A percentile compares a stretch with the other conserved stretches of the same genome.
Conservation (phyloP, 106 monocot species). For the Posidonia australis region DNA sequence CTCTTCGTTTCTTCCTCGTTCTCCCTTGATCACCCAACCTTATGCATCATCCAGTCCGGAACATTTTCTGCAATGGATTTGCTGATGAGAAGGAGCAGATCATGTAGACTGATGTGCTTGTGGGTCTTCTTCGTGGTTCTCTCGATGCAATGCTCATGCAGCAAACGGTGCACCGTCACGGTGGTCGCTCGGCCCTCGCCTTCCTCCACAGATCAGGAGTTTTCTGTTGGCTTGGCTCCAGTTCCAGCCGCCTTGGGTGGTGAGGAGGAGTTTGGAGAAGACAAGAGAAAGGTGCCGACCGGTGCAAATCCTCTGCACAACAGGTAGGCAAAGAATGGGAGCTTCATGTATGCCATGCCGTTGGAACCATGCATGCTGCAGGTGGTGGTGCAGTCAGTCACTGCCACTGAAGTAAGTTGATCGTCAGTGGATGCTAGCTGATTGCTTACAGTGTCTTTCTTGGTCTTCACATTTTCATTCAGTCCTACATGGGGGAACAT, state of each 20-base stretch:
- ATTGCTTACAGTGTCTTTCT: no score
- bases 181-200: not conserved
- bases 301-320: conserved; percentile 12
- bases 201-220: not conserved
- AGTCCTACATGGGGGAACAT: no score
- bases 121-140: not conserved
- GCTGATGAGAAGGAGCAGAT: not conserved
- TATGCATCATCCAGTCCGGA: not conserved
- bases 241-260: not conserved
- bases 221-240: not conserved
- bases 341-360: no score
- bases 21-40: not conserved
- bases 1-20: not conserved
- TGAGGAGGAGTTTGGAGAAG: not conserved
- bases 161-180: not conserved
- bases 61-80: not conserved
- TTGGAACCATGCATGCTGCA: no score
- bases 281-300: conserved; percentile 3
- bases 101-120: not conserved
- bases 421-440: no score
- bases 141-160: not conserved
- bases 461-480: no score
- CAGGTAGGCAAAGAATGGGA: no score
- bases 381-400: no score
- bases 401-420: no score